phyloP scores from a whole-genome alignment of 140 eudicot genomes.

The Cichorium intybus region DNA sequence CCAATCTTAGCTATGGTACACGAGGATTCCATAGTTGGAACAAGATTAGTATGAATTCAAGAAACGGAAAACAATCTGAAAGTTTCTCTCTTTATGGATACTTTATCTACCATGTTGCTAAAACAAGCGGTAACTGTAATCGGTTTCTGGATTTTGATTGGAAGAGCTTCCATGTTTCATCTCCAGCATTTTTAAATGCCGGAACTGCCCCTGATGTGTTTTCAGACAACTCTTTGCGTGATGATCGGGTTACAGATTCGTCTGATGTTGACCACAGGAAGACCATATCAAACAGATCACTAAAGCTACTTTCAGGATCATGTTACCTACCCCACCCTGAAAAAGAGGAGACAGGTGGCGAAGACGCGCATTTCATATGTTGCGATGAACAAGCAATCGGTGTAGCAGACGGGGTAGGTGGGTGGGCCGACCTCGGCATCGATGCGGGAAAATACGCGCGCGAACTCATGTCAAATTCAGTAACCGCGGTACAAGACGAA shows the following conservation, averaged over 20 bases:
- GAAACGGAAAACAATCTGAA: constrained; percentile 49
- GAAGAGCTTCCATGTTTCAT: constrained; percentile 47
- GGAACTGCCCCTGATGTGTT: constrained; percentile 62
- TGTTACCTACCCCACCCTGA: constrained; percentile 98
- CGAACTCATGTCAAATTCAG: constrained; percentile 89
- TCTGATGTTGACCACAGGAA: constrained; percentile 59
- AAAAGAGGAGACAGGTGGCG: constrained; percentile 92
- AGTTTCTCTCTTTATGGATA: constrained; percentile 51
- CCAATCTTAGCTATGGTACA: constrained; percentile 24
- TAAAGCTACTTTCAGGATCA: constrained; percentile 78
- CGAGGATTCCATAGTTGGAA: constrained; percentile 48
- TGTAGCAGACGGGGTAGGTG: constrained; percentile 99
- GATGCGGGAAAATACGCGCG: constrained; percentile 90
- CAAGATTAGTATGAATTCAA: constrained; percentile 63
- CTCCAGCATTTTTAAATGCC: constrained; percentile 51
- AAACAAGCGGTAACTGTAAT: constrained; percentile 39
- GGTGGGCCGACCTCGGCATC: constrained; percentile 94
- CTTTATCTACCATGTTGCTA: constrained; percentile 53
- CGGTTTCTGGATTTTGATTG: constrained; percentile 40
- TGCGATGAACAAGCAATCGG: constrained; percentile 78
- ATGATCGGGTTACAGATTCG: constrained; percentile 45
- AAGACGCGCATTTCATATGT: constrained; percentile 96
- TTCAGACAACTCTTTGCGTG: constrained; percentile 45
- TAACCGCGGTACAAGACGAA: constrained; percentile 74
- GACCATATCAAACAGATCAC: constrained; percentile 35